Conservation (phyloP, 148 eudicot genomes). For the Amaranthus cruentus region DNA sequence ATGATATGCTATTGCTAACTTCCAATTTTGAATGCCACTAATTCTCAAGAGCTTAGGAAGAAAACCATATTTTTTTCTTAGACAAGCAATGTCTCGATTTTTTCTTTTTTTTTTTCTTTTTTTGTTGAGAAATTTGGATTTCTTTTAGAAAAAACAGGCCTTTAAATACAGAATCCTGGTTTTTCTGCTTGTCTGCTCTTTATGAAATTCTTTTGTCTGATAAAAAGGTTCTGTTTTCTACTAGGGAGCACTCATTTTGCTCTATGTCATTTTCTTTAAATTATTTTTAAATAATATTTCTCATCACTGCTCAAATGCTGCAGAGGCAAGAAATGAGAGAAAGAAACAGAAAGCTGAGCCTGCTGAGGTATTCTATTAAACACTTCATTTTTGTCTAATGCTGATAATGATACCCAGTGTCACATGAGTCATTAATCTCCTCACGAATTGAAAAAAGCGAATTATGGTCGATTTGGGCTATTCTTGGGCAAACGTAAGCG, state of each 20-base stretch:
- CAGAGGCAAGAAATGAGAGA: slow-evolving; percentile 21
- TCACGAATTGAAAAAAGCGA: too few species aligned
- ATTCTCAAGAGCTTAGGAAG: background rate
- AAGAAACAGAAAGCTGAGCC: slow-evolving; percentile 24
- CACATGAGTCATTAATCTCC: background rate
- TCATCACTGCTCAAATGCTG: slow-evolving; percentile 1
- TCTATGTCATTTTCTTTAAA: background rate
- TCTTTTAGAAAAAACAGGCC: background rate
- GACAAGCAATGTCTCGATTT: background rate
- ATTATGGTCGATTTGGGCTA: too few species aligned
- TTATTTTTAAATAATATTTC: background rate
- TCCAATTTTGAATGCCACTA: background rate
- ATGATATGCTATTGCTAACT: background rate
- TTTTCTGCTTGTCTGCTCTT: background rate
- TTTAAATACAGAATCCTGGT: background rate
- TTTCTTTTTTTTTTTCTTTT: background rate
- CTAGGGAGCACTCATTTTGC: background rate
- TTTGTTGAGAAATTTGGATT: background rate
- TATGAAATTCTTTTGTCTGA: background rate
- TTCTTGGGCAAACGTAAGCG: too few species aligned
- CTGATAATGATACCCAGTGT: background rate
- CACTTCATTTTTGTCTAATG: background rate
- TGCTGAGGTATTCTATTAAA: slow-evolving; percentile 25
- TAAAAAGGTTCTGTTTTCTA: background rate
- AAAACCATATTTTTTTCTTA: background rate